Base-by-base conservation (phyloP, 495 filamentous ascomycete genomes). In the Talaromyces trachyspermus region DNA sequence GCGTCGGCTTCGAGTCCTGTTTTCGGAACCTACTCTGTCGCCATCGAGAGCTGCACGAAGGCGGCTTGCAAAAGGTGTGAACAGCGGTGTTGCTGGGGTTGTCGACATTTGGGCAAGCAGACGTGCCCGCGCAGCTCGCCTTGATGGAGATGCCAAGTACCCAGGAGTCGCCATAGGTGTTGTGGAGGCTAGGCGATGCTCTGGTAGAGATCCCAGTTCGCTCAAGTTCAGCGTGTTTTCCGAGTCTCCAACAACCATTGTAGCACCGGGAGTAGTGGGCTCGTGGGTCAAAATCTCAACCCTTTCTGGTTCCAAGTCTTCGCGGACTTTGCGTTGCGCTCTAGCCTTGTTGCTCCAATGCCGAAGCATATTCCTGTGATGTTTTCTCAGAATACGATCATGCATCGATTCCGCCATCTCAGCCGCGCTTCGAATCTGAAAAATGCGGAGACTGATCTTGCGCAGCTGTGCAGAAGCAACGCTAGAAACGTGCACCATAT, bases 61-160 rank as follows among this genome's bases (percentile, higher is more conserved):
- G 30, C 70, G 62, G 48, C 62, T 66, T 33, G 70, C 70, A 43
- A 73, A 73, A 12, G 71, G 71, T 32, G 66, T 76, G 37, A 65
- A 68, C 10, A 68, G 46, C 17, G 61, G 66, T 22, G 69, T 75
- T 24, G 68, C 65, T 18, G 75, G 75, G 20, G 76, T 78, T n/a
- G 72, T 76, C 5, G 74, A 75, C 26, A 68, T 55, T 53, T 70
- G 68, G 10, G 71, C 71, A 30, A 79, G 54, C 15, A 67, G 68
- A 53, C 65, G 74, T 10, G 74, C 74, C 23, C 75, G 62, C 25
- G 76, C 73, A 22, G 72, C 70, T 54, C 75, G 64, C 57, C 74
- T 80, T 4, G 78, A 80, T 24, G 79, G 79, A 5, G 79, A 81
- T 33, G 60, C 71, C 43, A 79, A 51, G 55, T 74, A 77, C 36